A percentile compares a stretch with the other conserved stretches of the same genome.
phyloP scores from a whole-genome alignment of 2,329 filamentous ascomycete species.

The Colletotrichum musae region DNA sequence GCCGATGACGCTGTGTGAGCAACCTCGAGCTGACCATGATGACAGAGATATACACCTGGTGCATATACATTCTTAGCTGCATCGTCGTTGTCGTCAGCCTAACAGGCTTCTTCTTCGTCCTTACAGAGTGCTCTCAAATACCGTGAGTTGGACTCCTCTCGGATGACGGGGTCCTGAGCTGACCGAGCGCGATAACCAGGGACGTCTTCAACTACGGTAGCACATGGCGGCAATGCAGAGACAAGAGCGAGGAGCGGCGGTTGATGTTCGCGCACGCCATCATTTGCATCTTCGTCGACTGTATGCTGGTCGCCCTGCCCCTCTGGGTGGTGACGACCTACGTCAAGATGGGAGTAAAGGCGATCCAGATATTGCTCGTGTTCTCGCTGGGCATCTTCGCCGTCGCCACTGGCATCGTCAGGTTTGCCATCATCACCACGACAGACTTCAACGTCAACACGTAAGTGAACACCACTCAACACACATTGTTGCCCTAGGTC shows the following conservation, averaged over 20 bases:
- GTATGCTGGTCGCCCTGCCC: conserved; percentile 52
- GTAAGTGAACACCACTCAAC: conserved; percentile 45
- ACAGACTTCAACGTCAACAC: conserved; percentile 49
- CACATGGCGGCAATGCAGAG: conserved; percentile 46
- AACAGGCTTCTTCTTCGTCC: conserved; percentile 41
- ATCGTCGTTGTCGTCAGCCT: conserved; percentile 43
- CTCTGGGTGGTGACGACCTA: conserved; percentile 55
- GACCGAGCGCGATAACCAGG: not conserved
- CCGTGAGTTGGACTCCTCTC: conserved; percentile 23
- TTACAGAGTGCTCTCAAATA: conserved; percentile 45
- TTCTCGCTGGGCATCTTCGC: conserved; percentile 56
- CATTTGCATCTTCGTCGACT: conserved; percentile 52
- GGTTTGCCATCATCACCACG: conserved; percentile 53
- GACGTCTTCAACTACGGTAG: conserved; percentile 31
- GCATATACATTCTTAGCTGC: conserved; percentile 33
- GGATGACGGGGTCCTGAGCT: not conserved
- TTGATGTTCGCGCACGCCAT: conserved; percentile 54
- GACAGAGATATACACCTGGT: conserved; percentile 22
- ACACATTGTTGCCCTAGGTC: not conserved
- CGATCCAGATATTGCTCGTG: conserved; percentile 52
- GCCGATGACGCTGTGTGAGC: not conserved
- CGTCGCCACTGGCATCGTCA: conserved; percentile 54
- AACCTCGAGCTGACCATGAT: not conserved
- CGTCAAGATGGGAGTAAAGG: conserved; percentile 52
- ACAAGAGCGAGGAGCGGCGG: conserved; percentile 42